Evolutionary conservation across 805 yeast species (phyloP).

Genomic region (Wickerhamomyces hampshirensis): DNA sequence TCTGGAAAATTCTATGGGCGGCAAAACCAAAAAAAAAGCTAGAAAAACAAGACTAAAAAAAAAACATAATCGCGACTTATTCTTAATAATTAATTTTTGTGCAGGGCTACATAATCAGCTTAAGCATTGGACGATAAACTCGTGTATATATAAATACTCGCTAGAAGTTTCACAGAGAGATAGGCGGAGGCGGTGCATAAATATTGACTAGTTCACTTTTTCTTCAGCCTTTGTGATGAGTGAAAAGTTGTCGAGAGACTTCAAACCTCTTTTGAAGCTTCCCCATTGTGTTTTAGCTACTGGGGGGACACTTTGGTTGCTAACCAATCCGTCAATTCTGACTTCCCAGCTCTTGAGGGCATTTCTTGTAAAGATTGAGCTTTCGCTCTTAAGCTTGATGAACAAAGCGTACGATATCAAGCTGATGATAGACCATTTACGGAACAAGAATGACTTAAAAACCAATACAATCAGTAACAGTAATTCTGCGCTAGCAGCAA

Average conservation of each 20-base stretch:
- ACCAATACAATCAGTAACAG: slow-evolving; percentile 36
- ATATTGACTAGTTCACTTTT: slow-evolving; percentile 4
- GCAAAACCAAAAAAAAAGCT: too few relatives aligned
- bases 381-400: slow-evolving; percentile 73
- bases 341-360: slow-evolving; percentile 68
- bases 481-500: slow-evolving; percentile 59
- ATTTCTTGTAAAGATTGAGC: slow-evolving; percentile 65
- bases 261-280: slow-evolving; percentile 33
- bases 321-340: slow-evolving; percentile 51
- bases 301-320: slow-evolving; percentile 51
- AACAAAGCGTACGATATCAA: slow-evolving; percentile 54
- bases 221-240: slow-evolving; percentile 15
- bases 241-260: slow-evolving; percentile 15
- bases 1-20: slow-evolving; percentile 18
- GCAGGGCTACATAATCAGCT: too few relatives aligned
- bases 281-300: slow-evolving; percentile 46
- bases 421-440: slow-evolving; percentile 57
- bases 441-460: slow-evolving; percentile 54
- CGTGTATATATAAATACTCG: too few relatives aligned
- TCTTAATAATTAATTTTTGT: too few relatives aligned
- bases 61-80: too few relatives aligned
- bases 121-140: too few relatives aligned
- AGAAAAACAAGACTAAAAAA: too few relatives aligned
- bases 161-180: too few relatives aligned
- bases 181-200: too few relatives aligned